Percentiles rank a stretch among this genome's conserved stretches.
These are phyloP conservation scores for Codiaeum variegatum DNA, from an alignment of 441 rosid genomes.

Conservation along the genomic window DNA sequence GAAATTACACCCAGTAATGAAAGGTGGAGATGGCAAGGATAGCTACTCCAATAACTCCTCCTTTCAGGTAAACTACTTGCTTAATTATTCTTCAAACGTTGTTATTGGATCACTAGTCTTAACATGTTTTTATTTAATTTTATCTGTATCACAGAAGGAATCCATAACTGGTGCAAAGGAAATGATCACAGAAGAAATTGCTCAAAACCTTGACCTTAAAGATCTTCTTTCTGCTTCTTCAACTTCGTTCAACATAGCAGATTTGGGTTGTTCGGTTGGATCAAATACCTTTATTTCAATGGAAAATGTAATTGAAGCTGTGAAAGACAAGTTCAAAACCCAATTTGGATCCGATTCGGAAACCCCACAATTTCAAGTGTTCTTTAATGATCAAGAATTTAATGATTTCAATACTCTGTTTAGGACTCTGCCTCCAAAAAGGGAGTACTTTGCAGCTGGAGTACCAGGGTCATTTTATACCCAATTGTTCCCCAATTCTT, in stretches of 20 bases:
- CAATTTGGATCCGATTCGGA: background rate
- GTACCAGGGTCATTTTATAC: slow-evolving; percentile 29
- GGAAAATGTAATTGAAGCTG: slow-evolving; percentile 16
- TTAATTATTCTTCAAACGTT: background rate
- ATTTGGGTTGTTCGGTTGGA: slow-evolving; percentile 26
- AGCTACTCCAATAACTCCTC: slow-evolving; percentile 10
- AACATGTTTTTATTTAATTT: background rate
- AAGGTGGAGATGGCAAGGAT: slow-evolving; percentile 5
- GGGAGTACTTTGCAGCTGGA: slow-evolving; percentile 21
- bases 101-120: background rate
- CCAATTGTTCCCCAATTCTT: slow-evolving; percentile 26
- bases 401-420: slow-evolving; percentile 41
- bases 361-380: slow-evolving; percentile 25
- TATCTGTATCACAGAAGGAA: slow-evolving; percentile 22
- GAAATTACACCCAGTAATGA: background rate
- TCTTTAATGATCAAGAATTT: slow-evolving; percentile 28
- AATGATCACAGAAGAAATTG: slow-evolving; percentile 34
- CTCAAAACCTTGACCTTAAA: slow-evolving; percentile 39
- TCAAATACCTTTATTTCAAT: slow-evolving; percentile 19
- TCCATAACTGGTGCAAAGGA: slow-evolving; percentile 29
- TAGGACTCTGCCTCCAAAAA: slow-evolving; percentile 19
- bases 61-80: background rate
- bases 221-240: slow-evolving; percentile 14
- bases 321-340: slow-evolving; percentile 11
- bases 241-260: slow-evolving; percentile 13